These are phyloP conservation scores for Allium fistulosum DNA, from an alignment of 106 monocot species.

Conservation along the genomic window DNA sequence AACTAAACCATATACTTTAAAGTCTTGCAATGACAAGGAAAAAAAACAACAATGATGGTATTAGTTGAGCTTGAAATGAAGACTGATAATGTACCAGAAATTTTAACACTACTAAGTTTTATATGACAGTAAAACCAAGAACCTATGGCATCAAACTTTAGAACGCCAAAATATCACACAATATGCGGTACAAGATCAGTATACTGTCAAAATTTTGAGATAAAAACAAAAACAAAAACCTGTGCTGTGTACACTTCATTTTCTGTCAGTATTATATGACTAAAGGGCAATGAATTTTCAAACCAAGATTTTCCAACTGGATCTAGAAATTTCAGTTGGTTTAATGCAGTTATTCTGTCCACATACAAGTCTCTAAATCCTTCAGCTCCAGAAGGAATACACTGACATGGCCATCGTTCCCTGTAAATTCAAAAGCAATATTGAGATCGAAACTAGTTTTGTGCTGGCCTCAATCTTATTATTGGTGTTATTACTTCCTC, in stretches of 20 bases:
- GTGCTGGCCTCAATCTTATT: background rate
- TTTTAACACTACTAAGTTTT: too few relatives aligned
- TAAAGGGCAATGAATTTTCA: constrained; percentile 12
- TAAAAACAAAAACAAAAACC: constrained; percentile 17
- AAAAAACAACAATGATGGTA: too few relatives aligned
- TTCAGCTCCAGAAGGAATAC: constrained; percentile 12
- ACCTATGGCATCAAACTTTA: too few relatives aligned
- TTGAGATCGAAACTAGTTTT: background rate
- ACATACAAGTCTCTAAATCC: constrained; percentile 44
- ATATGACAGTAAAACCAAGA: too few relatives aligned
- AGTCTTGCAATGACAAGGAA: too few relatives aligned
- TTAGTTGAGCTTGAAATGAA: too few relatives aligned
- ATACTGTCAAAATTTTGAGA: too few relatives aligned
- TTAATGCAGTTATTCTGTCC: constrained; percentile 34
- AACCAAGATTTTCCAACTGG: constrained; percentile 12
- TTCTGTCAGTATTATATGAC: constrained; percentile 45
- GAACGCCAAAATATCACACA: too few relatives aligned
- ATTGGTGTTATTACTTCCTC: background rate
- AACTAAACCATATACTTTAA: too few relatives aligned
- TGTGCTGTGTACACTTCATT: constrained; percentile 32
- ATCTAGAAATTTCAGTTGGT: constrained; percentile 60
- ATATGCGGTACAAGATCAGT: too few relatives aligned
- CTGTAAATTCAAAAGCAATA: constrained; percentile 19
- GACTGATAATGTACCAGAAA: too few relatives aligned
- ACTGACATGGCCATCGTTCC: constrained; percentile 47